A percentile compares a stretch with the other conserved stretches of the same genome.
These are phyloP conservation scores for Chytriomyces sp. DNA, from an alignment of 192 early-diverging fungal species.

Conservation along the genomic window DNA sequence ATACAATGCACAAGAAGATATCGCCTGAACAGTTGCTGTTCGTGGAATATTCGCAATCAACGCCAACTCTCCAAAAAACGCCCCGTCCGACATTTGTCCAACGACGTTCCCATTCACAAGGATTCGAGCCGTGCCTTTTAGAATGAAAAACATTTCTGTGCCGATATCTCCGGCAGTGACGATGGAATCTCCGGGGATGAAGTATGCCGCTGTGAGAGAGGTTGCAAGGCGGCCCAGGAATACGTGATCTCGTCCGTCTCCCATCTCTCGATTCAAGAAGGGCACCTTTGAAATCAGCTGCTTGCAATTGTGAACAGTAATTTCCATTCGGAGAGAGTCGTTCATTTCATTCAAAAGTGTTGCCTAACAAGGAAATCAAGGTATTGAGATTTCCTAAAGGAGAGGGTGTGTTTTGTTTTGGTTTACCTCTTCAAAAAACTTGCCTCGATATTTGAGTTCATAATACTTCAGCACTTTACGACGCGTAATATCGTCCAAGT, in stretches of 20 bases:
- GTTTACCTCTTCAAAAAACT: constrained; percentile 59
- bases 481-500: constrained; percentile 15
- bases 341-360: constrained; percentile 51
- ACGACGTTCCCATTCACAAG: constrained; percentile 36
- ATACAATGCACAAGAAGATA: constrained; percentile 16
- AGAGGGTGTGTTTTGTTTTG: no score
- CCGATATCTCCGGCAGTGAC: constrained; percentile 51
- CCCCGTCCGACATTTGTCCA: constrained; percentile 32
- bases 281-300: constrained; percentile 52
- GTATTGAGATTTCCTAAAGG: not conserved
- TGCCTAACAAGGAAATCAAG: not conserved
- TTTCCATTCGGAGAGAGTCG: constrained; percentile 49
- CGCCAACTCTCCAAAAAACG: constrained; percentile 39
- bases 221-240: constrained; percentile 50
- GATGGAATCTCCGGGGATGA: constrained; percentile 49
- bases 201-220: constrained; percentile 41
- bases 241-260: constrained; percentile 48
- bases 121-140: constrained; percentile 42
- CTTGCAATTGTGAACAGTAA: constrained; percentile 50
- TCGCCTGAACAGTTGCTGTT: constrained; percentile 34
- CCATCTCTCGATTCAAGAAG: constrained; percentile 44
- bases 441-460: constrained; percentile 54
- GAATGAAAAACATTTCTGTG: constrained; percentile 57
- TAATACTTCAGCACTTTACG: constrained; percentile 46
- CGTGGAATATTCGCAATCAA: constrained; percentile 39